phyloP scores from a whole-genome alignment of 768 basidiomycete genomes.

The Agaricus blazei region DNA sequence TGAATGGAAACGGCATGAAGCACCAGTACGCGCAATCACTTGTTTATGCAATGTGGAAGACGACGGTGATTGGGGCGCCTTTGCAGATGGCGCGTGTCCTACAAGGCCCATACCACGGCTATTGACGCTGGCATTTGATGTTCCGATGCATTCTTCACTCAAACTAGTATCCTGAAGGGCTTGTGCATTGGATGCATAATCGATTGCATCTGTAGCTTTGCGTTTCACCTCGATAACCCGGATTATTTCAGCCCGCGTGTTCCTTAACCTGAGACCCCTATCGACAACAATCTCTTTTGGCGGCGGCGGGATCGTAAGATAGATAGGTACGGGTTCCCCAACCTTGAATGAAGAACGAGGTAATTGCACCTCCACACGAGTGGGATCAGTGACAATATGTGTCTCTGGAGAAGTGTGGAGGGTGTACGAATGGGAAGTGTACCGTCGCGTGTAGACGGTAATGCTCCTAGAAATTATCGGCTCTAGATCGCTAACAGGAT shows the following conservation, averaged over 20 bases:
- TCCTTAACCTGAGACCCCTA: constrained; percentile 70
- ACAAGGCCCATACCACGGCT: constrained; percentile 10
- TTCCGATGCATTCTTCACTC: constrained; percentile 8
- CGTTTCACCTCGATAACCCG: constrained; percentile 55
- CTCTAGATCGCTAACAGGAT: constrained; percentile 37
- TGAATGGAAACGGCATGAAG: constrained; percentile 86
- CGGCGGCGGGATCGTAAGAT: constrained; percentile 78
- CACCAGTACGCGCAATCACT: constrained; percentile 80
- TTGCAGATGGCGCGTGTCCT: constrained; percentile 28
- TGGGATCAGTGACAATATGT: constrained; percentile 54
- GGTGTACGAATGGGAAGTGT: constrained; percentile 55
- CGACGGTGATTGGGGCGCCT: constrained; percentile 32
- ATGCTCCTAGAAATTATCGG: constrained; percentile 49
- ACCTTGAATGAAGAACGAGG: constrained; percentile 67
- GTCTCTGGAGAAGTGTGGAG: constrained; percentile 59
- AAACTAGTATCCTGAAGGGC: constrained; percentile 15
- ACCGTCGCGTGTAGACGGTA: constrained; percentile 69
- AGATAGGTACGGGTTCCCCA: constrained; percentile 73
- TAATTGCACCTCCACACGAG: constrained; percentile 63
- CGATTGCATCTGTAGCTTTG: constrained; percentile 35
- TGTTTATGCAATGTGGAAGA: constrained; percentile 41
- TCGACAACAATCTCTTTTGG: constrained; percentile 59
- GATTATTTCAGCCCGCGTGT: constrained; percentile 75
- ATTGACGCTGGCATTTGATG: constrained; percentile 4
- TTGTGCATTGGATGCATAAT: constrained; percentile 26